Evolutionary conservation across 2,329 filamentous ascomycete species (phyloP), one percentile per base, ranked within the genome.

Genomic region (Geosmithia flava): DNA sequence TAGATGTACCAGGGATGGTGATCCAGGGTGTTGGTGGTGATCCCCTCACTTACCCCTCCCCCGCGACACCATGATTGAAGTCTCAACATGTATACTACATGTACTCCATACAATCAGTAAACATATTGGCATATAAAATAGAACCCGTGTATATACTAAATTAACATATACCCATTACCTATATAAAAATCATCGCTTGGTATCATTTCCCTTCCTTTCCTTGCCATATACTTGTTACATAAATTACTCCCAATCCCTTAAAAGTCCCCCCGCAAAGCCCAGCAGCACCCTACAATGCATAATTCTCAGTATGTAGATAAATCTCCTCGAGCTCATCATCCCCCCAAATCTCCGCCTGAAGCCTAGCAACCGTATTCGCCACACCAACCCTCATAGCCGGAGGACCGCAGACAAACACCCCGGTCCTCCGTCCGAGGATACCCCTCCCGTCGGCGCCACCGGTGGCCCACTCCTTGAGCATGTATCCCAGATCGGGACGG

Each of bases 291-390:
- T 65, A 95, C 52, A 95, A 72, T 47, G 89, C 87, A 68, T 95
- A 96, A 63, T 96, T 96, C 72, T 97, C 91, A 3, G 90, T 87
- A 69, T 96, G 91, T 62, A 96, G 66, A 63, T 90, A 96, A 48
- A 97, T 85, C 74, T 96, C 91, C 60, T 96, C 90, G 44, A 85
- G 76, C 56, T 77, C 75, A 33, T 82, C 78, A 56, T 88, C 83
- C 6, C 77, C 81, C 84, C 87, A 89, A 46, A 97, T 89, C 63
- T 83, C 80, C 23, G 78, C 78, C 72, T 97, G 91, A 57, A 96
- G 68, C 50, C 76, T 70, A 2, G 91, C 91, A 20, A 95, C 87
- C 0, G 87, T 85, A 54, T 80, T 86, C n/a, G 86, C 83, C 16
- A 96, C 90, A 55, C 89, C 88, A 13, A 90, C 80, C 53, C 91